phyloP scores from a whole-genome alignment of 108 stramenopile genomes.

The Skeletonema potamos region DNA sequence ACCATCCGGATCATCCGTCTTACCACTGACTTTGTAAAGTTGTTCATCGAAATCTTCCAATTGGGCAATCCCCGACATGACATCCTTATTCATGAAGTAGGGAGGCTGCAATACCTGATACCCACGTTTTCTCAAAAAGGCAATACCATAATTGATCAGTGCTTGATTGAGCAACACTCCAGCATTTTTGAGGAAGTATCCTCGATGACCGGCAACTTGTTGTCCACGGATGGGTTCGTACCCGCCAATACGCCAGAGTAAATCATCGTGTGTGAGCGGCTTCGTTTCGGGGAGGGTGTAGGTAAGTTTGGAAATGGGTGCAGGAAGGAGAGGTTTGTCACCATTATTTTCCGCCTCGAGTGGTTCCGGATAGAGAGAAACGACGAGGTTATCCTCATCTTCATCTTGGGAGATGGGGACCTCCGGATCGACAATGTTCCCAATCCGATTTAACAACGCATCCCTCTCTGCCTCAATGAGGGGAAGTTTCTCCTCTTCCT shows the following conservation, averaged over 20 bases:
- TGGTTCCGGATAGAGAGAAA: conserved; percentile 71
- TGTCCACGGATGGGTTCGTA: conserved; percentile 97
- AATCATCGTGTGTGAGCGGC: conserved; percentile 95
- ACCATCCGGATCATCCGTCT: conserved; percentile 90
- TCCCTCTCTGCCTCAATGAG: conserved; percentile 61
- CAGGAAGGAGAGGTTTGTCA: conserved; percentile 62
- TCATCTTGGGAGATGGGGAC: conserved; percentile 95
- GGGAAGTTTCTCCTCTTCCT: conserved; percentile 68
- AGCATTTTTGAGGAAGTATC: conserved; percentile 97
- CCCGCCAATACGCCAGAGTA: conserved; percentile 96
- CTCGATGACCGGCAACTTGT: conserved; percentile 95
- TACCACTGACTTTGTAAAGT: conserved; percentile 96
- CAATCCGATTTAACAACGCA: conserved; percentile 83
- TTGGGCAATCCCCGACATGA: conserved; percentile 99
- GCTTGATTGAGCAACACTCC: conserved; percentile 98
- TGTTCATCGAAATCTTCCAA: conserved; percentile 99
- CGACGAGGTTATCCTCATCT: conserved; percentile 92
- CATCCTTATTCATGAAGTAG: conserved; percentile 99
- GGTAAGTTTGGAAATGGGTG: conserved; percentile 50
- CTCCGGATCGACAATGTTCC: conserved; percentile 95
- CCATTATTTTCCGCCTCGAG: conserved; percentile 59
- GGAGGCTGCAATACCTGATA: conserved; percentile 98
- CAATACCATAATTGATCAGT: conserved; percentile 96
- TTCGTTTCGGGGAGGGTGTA: conserved; percentile 85
- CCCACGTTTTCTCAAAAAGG: conserved; percentile 87